Percentiles rank a stretch among this genome's conserved stretches.
phyloP scores from a whole-genome alignment of 768 basidiomycete species.

The Amanita pseudoporphyria region DNA sequence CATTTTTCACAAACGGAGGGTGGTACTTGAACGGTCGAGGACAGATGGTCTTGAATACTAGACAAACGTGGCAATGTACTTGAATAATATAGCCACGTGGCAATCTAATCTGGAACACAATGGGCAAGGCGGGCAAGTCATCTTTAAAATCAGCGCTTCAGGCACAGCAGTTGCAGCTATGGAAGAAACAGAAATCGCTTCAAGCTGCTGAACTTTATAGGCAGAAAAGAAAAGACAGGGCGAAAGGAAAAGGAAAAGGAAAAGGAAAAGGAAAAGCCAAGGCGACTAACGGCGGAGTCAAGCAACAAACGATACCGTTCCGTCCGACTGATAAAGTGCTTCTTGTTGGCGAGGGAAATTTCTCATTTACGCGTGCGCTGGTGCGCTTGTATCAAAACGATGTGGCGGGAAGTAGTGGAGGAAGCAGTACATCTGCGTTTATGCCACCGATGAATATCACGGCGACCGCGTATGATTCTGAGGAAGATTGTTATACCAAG shows the following conservation, averaged over 20 bases:
- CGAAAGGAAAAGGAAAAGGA: conserved; percentile 28
- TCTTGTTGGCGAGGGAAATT: conserved; percentile 90
- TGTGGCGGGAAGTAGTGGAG: conserved; percentile 19
- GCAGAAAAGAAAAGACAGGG: conserved; percentile 22
- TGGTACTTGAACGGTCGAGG: too few species aligned
- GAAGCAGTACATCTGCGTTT: conserved; percentile 26
- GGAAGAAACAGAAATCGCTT: conserved; percentile 41
- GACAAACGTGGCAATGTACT: conserved; percentile 6
- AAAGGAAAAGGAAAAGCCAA: conserved; percentile 23
- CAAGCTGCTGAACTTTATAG: conserved; percentile 37
- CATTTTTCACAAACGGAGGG: conserved; percentile 18
- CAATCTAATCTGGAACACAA: not conserved
- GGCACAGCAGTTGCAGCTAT: conserved; percentile 59
- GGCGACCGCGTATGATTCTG: conserved; percentile 80
- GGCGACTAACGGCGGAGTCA: conserved; percentile 9
- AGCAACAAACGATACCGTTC: conserved; percentile 55
- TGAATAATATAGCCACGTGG: not conserved
- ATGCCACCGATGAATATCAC: conserved; percentile 61
- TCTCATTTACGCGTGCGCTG: conserved; percentile 81
- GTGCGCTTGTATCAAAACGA: conserved; percentile 26
- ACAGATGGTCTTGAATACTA: too few species aligned
- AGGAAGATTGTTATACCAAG: conserved; percentile 68
- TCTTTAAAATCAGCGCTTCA: conserved; percentile 55
- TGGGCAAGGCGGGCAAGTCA: conserved; percentile 31
- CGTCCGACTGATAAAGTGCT: conserved; percentile 54